Evolutionary conservation across 2,329 filamentous ascomycete genomes (phyloP).

Genomic region (Coniochaeta prunicola): DNA sequence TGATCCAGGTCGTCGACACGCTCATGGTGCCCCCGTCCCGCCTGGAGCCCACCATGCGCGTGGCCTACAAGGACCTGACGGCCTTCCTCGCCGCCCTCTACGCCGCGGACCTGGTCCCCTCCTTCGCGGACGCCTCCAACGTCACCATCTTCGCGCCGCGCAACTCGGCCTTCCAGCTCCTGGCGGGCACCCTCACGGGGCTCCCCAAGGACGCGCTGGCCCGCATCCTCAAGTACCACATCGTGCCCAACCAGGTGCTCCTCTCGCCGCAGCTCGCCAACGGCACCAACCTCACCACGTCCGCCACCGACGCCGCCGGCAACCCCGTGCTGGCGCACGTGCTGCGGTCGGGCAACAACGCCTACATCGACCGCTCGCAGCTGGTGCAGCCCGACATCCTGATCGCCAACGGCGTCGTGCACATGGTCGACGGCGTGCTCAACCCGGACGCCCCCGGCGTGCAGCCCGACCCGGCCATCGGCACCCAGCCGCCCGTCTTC

Average conservation of each 20-base stretch:
- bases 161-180: conserved; percentile 41
- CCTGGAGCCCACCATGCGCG: conserved; percentile 24
- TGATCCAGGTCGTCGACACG: conserved; percentile 45
- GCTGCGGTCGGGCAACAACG: conserved; percentile 30
- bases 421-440: conserved; percentile 48
- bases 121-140: conserved; percentile 34
- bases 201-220: conserved; percentile 31
- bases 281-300: conserved; percentile 27
- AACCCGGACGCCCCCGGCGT: conserved; percentile 30
- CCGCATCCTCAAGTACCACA: conserved; percentile 47
- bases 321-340: conserved; percentile 25
- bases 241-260: conserved; percentile 43
- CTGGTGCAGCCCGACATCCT: conserved; percentile 46
- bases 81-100: conserved; percentile 33
- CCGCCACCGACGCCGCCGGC: conserved; percentile 27
- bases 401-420: conserved; percentile 49
- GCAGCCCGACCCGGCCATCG: conserved; percentile 27
- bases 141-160: conserved; percentile 49
- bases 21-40: conserved; percentile 38
- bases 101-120: conserved; percentile 25
- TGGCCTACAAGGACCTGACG: conserved; percentile 29
- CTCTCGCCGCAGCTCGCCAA: conserved; percentile 44
- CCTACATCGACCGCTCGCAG: conserved; percentile 44
- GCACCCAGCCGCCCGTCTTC: conserved; percentile 27
- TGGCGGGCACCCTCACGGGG: conserved; percentile 33